Conservation (phyloP, 768 basidiomycete genomes). For the Panaeolus papilionaceus region DNA sequence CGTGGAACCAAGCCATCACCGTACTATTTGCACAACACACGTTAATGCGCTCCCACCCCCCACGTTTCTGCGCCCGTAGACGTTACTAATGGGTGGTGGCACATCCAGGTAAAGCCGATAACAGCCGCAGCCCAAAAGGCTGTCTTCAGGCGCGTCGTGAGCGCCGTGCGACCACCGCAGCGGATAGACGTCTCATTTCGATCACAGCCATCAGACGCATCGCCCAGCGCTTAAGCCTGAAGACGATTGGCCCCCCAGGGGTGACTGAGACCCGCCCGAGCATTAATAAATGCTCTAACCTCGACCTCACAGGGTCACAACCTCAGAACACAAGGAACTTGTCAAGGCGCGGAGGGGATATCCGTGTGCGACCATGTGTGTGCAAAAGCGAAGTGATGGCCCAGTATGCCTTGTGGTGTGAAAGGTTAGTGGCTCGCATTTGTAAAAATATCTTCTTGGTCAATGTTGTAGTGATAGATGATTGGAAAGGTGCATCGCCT, state of each 20-base stretch:
- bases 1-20: neutral
- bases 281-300: neutral
- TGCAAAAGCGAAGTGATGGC: neutral
- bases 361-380: neutral
- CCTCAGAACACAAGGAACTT: neutral
- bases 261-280: conserved; percentile 1
- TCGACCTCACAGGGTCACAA: neutral
- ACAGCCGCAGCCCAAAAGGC: neutral
- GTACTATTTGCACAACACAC: conserved; percentile 7
- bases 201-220: neutral
- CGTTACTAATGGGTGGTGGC: neutral
- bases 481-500: neutral
- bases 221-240: neutral
- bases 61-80: neutral
- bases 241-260: neutral
- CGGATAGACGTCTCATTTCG: neutral
- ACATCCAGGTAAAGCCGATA: conserved; percentile 1
- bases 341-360: neutral
- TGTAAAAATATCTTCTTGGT: neutral
- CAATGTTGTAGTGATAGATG: neutral
- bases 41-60: neutral
- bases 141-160: neutral
- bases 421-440: conserved; percentile 10
- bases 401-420: neutral
- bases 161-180: neutral